Base-by-base conservation (phyloP, 192 early-diverging fungal genomes). In the Chytriomyces sp. region DNA sequence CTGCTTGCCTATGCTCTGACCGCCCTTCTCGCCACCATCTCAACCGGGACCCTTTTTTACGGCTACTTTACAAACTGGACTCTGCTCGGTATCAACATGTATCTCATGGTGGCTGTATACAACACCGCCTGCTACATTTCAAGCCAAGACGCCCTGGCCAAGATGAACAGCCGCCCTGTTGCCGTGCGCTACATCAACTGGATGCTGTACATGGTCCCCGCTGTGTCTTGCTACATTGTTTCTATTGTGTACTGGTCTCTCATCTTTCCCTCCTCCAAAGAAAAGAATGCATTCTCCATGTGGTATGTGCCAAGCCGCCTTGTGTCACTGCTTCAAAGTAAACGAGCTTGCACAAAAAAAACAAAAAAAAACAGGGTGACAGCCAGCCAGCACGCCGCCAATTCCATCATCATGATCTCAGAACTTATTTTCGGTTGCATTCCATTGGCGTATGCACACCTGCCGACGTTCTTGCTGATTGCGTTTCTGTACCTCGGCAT, bases 121-220 rank as follows among this genome's bases (percentile, higher is more conserved):
- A 57, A 57, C 20, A 18, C 53, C 20, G 53, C 53, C 53, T 18
- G 11, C 53, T 57, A 57, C 20, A 57, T 57, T 3, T 3, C 0
- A 0, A 20, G 13, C 20, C 53, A 11, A 20, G 53, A 57, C 20
- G 11, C 53, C 20, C 20, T 57, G 53, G 53, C 53, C 53, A 57
- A 57, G 20, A 57, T 57, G 53, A 57, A 57, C 53, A 57, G 20
- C 53, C 53, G 53, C 53, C 20, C 53, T 18, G 53, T 57, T 57
- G 11, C 20, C 13, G 20, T 57, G 11, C 53, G 53, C 2, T 57
- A 57, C 53, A 57, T 57, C 13, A 57, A 57, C 20, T 57, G 53
- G 53, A 11, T 57, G 11, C 53, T 57, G 11, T 57, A 57, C 53
- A 20, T 57, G 11, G 20, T 57, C 0, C 53, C 53, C 20, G 53